Percentiles rank a stretch among this genome's conserved stretches.
Conservation (phyloP, 1,139 yeast genomes). For the Debaryomyces robertsiae region DNA sequence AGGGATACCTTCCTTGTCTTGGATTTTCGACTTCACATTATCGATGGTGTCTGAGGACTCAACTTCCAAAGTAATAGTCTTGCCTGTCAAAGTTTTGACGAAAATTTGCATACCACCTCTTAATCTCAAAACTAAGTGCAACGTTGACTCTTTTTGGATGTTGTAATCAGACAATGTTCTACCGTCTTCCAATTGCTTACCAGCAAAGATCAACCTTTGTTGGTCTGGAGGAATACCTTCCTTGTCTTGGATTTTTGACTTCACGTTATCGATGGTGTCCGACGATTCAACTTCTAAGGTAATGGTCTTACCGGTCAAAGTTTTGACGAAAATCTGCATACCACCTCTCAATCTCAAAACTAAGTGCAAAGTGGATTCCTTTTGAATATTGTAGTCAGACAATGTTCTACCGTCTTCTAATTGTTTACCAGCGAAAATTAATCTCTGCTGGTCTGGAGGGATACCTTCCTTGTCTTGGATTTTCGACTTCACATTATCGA, state of each 20-base stretch:
- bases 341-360: constrained; percentile 69
- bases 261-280: constrained; percentile 69
- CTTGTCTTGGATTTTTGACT: constrained; percentile 55
- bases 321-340: constrained; percentile 63
- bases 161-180: constrained; percentile 69
- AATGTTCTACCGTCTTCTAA: constrained; percentile 69
- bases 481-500: constrained; percentile 61
- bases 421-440: constrained; percentile 61
- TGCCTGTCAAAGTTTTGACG: constrained; percentile 91
- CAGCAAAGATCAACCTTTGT: constrained; percentile 58
- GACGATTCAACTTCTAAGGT: constrained; percentile 73
- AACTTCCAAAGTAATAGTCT: constrained; percentile 98
- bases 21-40: constrained; percentile 98
- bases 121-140: constrained; percentile 57
- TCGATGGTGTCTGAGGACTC: constrained; percentile 99
- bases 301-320: constrained; percentile 71
- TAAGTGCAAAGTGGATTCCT: constrained; percentile 61
- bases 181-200: constrained; percentile 67
- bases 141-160: constrained; percentile 66
- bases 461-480: constrained; percentile 59
- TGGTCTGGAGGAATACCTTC: constrained; percentile 58
- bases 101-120: constrained; percentile 72
- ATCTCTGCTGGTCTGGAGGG: constrained; percentile 56
- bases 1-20: constrained; percentile 99
- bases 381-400: constrained; percentile 68